A percentile compares a stretch with the other conserved stretches of the same genome.
These are phyloP conservation scores for Paraconiothyrium brasiliense DNA, from an alignment of 2,329 filamentous ascomycete species.

Conservation along the genomic window DNA sequence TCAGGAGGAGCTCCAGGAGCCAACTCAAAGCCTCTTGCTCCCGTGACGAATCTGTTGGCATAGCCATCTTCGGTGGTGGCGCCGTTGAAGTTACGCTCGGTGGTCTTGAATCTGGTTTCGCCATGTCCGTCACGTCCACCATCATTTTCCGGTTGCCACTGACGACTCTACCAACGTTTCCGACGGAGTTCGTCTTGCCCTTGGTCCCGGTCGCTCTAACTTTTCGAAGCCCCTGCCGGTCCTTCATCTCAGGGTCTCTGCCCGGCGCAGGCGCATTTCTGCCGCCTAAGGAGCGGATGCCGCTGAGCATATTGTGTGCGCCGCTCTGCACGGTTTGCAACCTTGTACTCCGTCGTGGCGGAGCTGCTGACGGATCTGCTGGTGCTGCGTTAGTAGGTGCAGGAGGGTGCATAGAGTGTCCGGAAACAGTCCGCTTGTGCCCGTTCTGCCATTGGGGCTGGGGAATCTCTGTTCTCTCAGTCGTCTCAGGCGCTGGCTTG, in stretches of 20 bases:
- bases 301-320: constrained; percentile 55
- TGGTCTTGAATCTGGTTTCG: constrained; percentile 66
- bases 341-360: constrained; percentile 56
- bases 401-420: constrained; percentile 65
- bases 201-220: constrained; percentile 78
- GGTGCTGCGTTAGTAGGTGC: constrained; percentile 33
- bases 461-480: constrained; percentile 49
- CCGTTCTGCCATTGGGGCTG: constrained; percentile 58
- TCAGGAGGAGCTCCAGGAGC: constrained; percentile 82
- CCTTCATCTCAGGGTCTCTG: constrained; percentile 63
- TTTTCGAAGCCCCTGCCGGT: constrained; percentile 82
- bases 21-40: constrained; percentile 79
- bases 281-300: constrained; percentile 71
- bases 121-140: constrained; percentile 73
- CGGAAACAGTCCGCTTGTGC: constrained; percentile 91
- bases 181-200: constrained; percentile 69
- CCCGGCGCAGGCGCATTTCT: constrained; percentile 69
- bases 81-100: constrained; percentile 44
- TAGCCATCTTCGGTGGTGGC: constrained; percentile 47
- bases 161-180: constrained; percentile 84
- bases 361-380: constrained; percentile 54
- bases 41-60: constrained; percentile 67
- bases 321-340: constrained; percentile 37
- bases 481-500: constrained; percentile 52
- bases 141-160: constrained; percentile 85